Conservation (phyloP, 805 yeast species). For the Kodamaea restingae region DNA sequence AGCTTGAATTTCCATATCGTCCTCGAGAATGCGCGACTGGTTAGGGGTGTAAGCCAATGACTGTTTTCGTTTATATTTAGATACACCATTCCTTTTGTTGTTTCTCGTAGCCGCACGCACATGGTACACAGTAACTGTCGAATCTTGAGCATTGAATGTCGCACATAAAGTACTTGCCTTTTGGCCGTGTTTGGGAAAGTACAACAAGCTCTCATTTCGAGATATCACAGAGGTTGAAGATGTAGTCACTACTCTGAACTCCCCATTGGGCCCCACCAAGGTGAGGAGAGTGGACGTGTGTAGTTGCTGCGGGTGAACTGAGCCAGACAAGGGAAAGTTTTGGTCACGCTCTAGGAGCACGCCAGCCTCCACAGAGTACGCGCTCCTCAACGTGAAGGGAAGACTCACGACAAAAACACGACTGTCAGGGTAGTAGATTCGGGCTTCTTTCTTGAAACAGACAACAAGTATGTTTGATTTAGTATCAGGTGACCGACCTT, state of each 20-base stretch:
- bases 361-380: slow-evolving; percentile 66
- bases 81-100: slow-evolving; percentile 12
- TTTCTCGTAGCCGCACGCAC: slow-evolving; percentile 34
- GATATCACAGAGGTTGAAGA: slow-evolving; percentile 66
- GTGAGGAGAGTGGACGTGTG: slow-evolving; percentile 51
- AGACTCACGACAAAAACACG: slow-evolving; percentile 56
- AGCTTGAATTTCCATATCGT: slow-evolving; percentile 20
- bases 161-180: slow-evolving; percentile 45
- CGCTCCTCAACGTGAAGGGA: slow-evolving; percentile 62
- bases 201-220: slow-evolving; percentile 50
- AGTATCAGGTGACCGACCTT: slow-evolving; percentile 11
- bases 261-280: slow-evolving; percentile 68
- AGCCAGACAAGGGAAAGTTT: slow-evolving; percentile 1
- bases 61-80: slow-evolving; percentile 21
- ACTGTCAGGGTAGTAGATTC: slow-evolving; percentile 61
- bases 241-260: slow-evolving; percentile 66
- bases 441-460: slow-evolving; percentile 54
- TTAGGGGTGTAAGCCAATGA: slow-evolving; percentile 38
- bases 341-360: slow-evolving; percentile 53
- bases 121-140: slow-evolving; percentile 51
- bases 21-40: slow-evolving; percentile 41
- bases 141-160: slow-evolving; percentile 48
- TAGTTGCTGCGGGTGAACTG: slow-evolving; percentile 18
- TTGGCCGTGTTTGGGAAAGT: slow-evolving; percentile 46
- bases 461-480: slow-evolving; percentile 48